Evolutionary conservation across 2,329 filamentous ascomycete species (phyloP).

Genomic region (Ascochyta pisi): DNA sequence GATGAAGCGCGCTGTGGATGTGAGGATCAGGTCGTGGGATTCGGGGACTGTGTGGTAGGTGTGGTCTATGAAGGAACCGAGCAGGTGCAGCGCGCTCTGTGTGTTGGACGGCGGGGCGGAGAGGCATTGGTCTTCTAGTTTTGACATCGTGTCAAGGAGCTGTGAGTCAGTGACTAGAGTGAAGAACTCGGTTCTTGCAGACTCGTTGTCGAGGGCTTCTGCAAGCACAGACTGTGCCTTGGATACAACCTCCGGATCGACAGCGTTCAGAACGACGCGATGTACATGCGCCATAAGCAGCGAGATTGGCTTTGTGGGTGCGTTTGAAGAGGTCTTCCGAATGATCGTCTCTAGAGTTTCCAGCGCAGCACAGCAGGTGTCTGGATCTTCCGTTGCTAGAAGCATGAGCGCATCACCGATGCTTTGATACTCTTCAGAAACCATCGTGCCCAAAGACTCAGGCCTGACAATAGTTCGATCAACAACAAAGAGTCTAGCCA

Average conservation of each 20-base stretch:
- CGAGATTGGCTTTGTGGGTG: constrained; percentile 23
- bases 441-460: constrained; percentile 14
- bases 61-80: constrained; percentile 43
- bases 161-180: constrained; percentile 19
- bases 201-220: constrained; percentile 19
- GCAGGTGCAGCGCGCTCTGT: constrained; percentile 40
- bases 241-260: constrained; percentile 38
- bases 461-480: constrained; percentile 35
- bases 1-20: constrained; percentile 34
- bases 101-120: constrained; percentile 38
- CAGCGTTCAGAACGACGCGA: constrained; percentile 22
- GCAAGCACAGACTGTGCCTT: constrained; percentile 40
- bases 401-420: constrained; percentile 33
- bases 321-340: constrained; percentile 8
- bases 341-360: constrained; percentile 32
- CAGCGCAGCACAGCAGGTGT: constrained; percentile 36
- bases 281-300: constrained; percentile 33
- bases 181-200: constrained; percentile 25
- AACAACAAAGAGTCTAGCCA: constrained; percentile 34
- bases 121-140: constrained; percentile 39
- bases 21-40: constrained; percentile 12
- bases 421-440: constrained; percentile 28
- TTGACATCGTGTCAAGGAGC: constrained; percentile 24
- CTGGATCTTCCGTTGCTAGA: constrained; percentile 31
- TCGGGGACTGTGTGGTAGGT: constrained; percentile 20